Percentiles rank a stretch among this genome's conserved stretches.
These are phyloP conservation scores for Capronia americana DNA, from an alignment of 2,329 filamentous ascomycete genomes.

Conservation along the genomic window DNA sequence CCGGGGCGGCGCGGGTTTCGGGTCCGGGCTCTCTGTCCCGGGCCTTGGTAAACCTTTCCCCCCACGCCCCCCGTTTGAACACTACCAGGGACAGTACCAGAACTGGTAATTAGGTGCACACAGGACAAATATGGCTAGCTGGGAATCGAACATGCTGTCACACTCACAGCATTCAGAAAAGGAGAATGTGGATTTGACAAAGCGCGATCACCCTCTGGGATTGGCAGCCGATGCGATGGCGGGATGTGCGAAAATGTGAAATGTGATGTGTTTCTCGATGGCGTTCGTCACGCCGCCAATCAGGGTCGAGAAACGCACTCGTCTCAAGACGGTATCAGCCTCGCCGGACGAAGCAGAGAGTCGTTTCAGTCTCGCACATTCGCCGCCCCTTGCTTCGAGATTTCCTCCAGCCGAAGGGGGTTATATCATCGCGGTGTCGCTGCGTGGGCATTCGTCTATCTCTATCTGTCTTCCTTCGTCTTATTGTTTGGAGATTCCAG, in stretches of 20 bases:
- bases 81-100: too few relatives aligned
- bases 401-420: not conserved
- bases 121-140: not conserved
- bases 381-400: not conserved
- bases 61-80: too few relatives aligned
- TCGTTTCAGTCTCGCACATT: constrained; percentile 3
- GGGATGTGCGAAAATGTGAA: not conserved
- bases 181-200: not conserved
- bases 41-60: not conserved
- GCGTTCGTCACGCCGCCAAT: constrained; percentile 1
- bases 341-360: not conserved
- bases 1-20: not conserved
- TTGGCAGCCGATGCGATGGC: not conserved
- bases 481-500: too few relatives aligned
- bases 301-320: not conserved
- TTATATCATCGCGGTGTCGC: constrained; percentile 1
- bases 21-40: too few relatives aligned
- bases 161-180: not conserved
- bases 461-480: too few relatives aligned
- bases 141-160: not conserved
- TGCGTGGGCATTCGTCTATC: not conserved
- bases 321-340: constrained; percentile 1
- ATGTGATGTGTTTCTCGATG: not conserved
- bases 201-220: not conserved
- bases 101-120: too few relatives aligned